These are phyloP conservation scores for Jackrogersella multiformis DNA, from an alignment of 495 filamentous ascomycete species.

Conservation along the genomic window DNA sequence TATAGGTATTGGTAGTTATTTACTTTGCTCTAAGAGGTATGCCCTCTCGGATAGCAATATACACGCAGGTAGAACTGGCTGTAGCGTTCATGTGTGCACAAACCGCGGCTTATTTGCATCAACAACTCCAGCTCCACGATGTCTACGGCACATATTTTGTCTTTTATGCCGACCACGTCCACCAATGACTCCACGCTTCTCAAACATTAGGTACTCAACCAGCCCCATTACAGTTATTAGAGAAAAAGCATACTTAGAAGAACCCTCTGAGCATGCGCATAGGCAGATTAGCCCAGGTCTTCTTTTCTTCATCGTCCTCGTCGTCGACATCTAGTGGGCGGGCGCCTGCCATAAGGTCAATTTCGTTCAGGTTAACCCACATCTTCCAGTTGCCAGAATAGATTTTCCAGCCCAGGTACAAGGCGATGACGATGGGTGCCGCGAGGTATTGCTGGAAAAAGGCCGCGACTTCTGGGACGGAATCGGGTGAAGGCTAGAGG, in stretches of 20 bases:
- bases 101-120: too few relatives aligned
- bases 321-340: constrained; percentile 39
- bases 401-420: constrained; percentile 58
- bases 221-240: background rate
- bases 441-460: constrained; percentile 76
- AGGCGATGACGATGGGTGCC: constrained; percentile 61
- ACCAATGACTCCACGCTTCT: background rate
- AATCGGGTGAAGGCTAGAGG: constrained; percentile 65
- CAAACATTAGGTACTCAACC: background rate
- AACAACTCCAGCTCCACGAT: too few relatives aligned
- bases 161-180: background rate
- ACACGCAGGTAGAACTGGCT: too few relatives aligned
- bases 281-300: constrained; percentile 50
- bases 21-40: too few relatives aligned
- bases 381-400: constrained; percentile 74
- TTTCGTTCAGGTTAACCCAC: constrained; percentile 61
- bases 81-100: too few relatives aligned
- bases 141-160: too few relatives aligned
- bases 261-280: constrained; percentile 44
- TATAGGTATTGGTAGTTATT: too few relatives aligned
- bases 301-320: constrained; percentile 28
- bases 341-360: constrained; percentile 50
- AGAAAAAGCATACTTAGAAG: constrained; percentile 38
- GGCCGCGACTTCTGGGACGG: constrained; percentile 53
- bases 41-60: too few relatives aligned